Evolutionary conservation across 2,329 filamentous ascomycete species (phyloP).

Genomic region (Apiospora rasikravindrae): DNA sequence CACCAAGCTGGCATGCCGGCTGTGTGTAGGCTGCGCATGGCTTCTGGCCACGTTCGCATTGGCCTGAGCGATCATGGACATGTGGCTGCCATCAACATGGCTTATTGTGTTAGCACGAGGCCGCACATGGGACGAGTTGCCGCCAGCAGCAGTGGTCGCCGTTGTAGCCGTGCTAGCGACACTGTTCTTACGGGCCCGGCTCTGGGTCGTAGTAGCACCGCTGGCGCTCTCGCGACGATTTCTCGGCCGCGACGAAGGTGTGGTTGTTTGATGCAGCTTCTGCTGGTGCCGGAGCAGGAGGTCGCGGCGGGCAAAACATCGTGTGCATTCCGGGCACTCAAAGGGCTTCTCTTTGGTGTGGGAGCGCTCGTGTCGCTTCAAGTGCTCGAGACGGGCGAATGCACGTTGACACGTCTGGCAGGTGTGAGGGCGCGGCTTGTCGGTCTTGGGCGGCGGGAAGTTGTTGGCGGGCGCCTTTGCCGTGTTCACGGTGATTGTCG

Average conservation of each 20-base stretch:
- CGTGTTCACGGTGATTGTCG: constrained; percentile 47
- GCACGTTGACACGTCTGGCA: constrained; percentile 90
- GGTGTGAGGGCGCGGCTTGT: constrained; percentile 94
- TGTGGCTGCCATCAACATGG: constrained; percentile 79
- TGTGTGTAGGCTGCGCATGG: constrained; percentile 60
- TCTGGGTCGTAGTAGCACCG: constrained; percentile 68
- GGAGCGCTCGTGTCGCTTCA: constrained; percentile 92
- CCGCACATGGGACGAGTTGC: constrained; percentile 68
- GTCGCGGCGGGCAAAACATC: constrained; percentile 94
- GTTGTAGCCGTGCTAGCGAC: constrained; percentile 64
- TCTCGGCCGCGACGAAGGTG: constrained; percentile 83
- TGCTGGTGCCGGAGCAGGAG: constrained; percentile 94
- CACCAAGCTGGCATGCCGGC: constrained; percentile 76
- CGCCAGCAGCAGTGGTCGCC: constrained; percentile 51
- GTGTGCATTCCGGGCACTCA: constrained; percentile 90
- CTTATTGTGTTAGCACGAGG: constrained; percentile 96
- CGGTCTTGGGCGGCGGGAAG: constrained; percentile 88
- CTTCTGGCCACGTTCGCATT: constrained; percentile 57
- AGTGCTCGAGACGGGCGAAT: constrained; percentile 92
- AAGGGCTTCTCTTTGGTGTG: constrained; percentile 87
- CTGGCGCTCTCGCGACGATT: constrained; percentile 90
- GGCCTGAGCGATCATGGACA: constrained; percentile 72
- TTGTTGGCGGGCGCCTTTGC: constrained; percentile 32
- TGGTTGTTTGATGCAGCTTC: constrained; percentile 94
- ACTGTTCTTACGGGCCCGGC: constrained; percentile 90